Percentiles rank a stretch among this genome's conserved stretches.
Conservation (phyloP, 2,329 filamentous ascomycete genomes). For the Madurella mycetomatis region DNA sequence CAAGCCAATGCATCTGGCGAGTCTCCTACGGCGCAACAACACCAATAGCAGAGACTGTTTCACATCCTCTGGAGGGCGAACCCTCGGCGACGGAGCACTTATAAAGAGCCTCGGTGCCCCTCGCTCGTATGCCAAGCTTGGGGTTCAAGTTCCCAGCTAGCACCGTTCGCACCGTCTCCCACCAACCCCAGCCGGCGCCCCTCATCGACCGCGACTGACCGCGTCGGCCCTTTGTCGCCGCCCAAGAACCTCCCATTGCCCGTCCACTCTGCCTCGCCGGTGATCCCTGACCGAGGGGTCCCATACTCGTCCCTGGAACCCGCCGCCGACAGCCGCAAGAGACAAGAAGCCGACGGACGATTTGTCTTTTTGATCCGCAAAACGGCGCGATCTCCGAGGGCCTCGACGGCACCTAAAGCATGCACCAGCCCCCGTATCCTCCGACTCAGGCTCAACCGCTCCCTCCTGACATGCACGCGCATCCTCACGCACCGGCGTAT, state of each 20-base stretch:
- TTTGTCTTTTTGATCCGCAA: conserved; percentile 1
- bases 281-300: conserved; percentile 1
- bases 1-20: not conserved
- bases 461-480: conserved; percentile 19
- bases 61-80: not conserved
- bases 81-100: not conserved
- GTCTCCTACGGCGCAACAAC: conserved; percentile 6
- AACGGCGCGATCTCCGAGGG: conserved; percentile 12
- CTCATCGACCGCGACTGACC: not conserved
- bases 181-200: not conserved
- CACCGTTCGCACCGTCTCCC: conserved; percentile 1
- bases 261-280: not conserved
- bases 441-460: conserved; percentile 16
- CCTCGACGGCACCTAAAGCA: conserved; percentile 14
- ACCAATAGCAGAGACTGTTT: conserved; percentile 3
- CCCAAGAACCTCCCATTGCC: not conserved
- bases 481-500: conserved; percentile 14
- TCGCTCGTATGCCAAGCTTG: not conserved
- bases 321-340: not conserved
- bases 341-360: not conserved
- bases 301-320: not conserved
- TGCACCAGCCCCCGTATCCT: conserved; percentile 22
- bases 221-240: not conserved
- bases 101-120: conserved; percentile 7
- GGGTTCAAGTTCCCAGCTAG: not conserved